Percentiles rank a stretch among this genome's conserved stretches.
These are phyloP conservation scores for Fusarium austroafricanum DNA, from an alignment of 2,329 filamentous ascomycete species.

Conservation along the genomic window DNA sequence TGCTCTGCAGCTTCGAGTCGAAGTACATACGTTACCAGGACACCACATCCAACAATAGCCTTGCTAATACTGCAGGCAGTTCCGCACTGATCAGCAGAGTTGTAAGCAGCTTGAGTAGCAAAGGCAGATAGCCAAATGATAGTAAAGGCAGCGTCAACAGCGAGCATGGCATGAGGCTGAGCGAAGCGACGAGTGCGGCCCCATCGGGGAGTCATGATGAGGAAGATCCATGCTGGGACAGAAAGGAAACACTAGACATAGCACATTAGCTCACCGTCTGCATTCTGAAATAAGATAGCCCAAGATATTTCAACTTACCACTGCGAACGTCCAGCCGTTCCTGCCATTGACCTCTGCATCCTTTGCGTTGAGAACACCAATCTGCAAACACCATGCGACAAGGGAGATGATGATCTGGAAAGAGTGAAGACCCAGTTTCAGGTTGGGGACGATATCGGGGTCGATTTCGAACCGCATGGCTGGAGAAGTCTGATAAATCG, in stretches of 20 bases:
- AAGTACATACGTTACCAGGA: conserved; percentile 69
- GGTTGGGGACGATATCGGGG: conserved; percentile 63
- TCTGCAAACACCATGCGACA: conserved; percentile 69
- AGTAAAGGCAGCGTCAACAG: conserved; percentile 67
- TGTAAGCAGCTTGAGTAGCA: conserved; percentile 73
- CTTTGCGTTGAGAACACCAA: conserved; percentile 66
- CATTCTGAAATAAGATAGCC: no score
- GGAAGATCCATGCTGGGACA: conserved; percentile 72
- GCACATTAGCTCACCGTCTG: conserved; percentile 13
- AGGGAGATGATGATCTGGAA: conserved; percentile 66
- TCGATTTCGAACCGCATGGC: conserved; percentile 65
- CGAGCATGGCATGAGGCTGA: conserved; percentile 70
- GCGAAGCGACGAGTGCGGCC: conserved; percentile 70
- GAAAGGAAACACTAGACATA: conserved; percentile 70
- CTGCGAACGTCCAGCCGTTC: conserved; percentile 72
- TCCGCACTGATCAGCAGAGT: conserved; percentile 66
- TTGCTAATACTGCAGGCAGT: conserved; percentile 70
- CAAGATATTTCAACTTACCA: conserved; percentile 59
- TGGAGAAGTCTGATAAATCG: background rate
- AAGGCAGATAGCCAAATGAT: conserved; percentile 76
- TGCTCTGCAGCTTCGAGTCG: background rate
- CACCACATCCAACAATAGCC: conserved; percentile 70
- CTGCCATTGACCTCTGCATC: conserved; percentile 65
- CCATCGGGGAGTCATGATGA: conserved; percentile 73
- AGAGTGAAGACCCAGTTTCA: conserved; percentile 69